These are phyloP conservation scores for Tolypocladium amazonense DNA, from an alignment of 2,329 filamentous ascomycete species.

Conservation along the genomic window DNA sequence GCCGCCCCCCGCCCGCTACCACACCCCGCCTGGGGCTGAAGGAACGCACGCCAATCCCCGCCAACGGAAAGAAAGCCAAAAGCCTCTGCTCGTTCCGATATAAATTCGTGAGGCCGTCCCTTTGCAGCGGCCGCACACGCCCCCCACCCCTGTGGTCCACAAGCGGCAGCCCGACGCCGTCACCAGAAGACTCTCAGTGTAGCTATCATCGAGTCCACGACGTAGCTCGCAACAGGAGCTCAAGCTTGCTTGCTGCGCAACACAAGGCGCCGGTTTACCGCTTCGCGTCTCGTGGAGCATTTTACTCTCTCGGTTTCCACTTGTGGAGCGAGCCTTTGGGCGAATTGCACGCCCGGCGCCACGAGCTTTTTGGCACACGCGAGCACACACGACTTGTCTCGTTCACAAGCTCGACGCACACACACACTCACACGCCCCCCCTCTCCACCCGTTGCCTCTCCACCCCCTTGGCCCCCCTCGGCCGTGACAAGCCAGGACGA, in stretches of 20 bases:
- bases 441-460: not conserved
- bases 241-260: not conserved
- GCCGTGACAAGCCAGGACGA: not conserved
- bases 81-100: conserved; percentile 17
- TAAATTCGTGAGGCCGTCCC: conserved; percentile 19
- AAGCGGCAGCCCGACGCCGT: not conserved
- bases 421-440: conserved; percentile 4
- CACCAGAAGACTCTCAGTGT: not conserved
- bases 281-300: no score
- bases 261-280: not conserved
- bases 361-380: conserved; percentile 2
- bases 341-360: not conserved
- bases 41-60: conserved; percentile 8
- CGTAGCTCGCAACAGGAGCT: not conserved
- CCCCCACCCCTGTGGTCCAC: not conserved
- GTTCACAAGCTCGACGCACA: not conserved
- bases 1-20: not conserved
- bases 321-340: not conserved
- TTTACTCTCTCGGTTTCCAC: not conserved
- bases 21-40: conserved; percentile 1
- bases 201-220: not conserved
- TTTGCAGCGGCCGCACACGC: conserved; percentile 7
- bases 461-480: not conserved
- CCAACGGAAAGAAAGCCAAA: conserved; percentile 13
- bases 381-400: not conserved